Conservation (phyloP, 2,329 filamentous ascomycete genomes). For the Monilinia vaccinii-corymbosi region DNA sequence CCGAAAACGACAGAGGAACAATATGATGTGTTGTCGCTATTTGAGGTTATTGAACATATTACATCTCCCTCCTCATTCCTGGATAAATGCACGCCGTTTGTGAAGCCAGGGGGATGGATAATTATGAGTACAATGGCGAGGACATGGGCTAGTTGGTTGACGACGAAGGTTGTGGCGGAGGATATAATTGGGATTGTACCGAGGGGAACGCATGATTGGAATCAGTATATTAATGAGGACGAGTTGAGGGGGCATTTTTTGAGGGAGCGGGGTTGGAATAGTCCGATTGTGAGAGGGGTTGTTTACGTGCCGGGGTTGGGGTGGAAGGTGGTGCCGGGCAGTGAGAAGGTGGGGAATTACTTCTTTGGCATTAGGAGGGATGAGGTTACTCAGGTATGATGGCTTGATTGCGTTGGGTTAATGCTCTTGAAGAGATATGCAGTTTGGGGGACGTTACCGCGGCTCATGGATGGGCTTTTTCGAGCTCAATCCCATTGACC, state of each 20-base stretch:
- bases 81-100: slow-evolving; percentile 59
- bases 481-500: not conserved
- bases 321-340: slow-evolving; percentile 74
- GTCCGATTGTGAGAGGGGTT: slow-evolving; percentile 62
- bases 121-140: slow-evolving; percentile 87
- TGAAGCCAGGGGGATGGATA: slow-evolving; percentile 88
- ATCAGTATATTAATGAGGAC: slow-evolving; percentile 82
- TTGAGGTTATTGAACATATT: slow-evolving; percentile 95
- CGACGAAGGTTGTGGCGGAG: slow-evolving; percentile 88
- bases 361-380: slow-evolving; percentile 75
- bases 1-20: slow-evolving; percentile 34
- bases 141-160: slow-evolving; percentile 81
- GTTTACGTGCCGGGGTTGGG: slow-evolving; percentile 85
- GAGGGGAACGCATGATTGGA: slow-evolving; percentile 90
- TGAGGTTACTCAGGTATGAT: slow-evolving; percentile 3
- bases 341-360: slow-evolving; percentile 88
- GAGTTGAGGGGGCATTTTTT: slow-evolving; percentile 57
- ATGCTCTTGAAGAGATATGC: not conserved
- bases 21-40: slow-evolving; percentile 78
- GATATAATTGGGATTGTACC: slow-evolving; percentile 82
- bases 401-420: too few species aligned
- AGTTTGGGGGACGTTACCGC: not conserved
- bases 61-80: slow-evolving; percentile 67
- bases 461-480: not conserved
- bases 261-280: slow-evolving; percentile 48